These are phyloP conservation scores for Hypoxylon cercidicola DNA, from an alignment of 495 filamentous ascomycete species.

Conservation along the genomic window DNA sequence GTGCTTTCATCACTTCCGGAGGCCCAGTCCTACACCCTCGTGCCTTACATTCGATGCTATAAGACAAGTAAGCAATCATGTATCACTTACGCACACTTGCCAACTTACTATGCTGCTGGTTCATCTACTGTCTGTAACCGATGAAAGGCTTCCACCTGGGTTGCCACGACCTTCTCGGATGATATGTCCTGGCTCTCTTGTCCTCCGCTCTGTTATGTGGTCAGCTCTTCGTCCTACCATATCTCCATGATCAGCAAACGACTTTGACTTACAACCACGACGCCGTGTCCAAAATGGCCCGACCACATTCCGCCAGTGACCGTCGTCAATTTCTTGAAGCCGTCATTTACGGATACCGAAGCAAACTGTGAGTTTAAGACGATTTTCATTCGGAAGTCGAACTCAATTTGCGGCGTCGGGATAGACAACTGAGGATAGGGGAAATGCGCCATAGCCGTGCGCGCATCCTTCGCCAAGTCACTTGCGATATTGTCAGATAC, in stretches of 20 bases:
- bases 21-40: constrained; percentile 68
- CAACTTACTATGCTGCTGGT: constrained; percentile 61
- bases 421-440: constrained; percentile 42
- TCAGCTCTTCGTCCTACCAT: constrained; percentile 1
- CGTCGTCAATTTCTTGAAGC: constrained; percentile 67
- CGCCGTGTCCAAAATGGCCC: constrained; percentile 68
- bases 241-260: neutral
- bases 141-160: constrained; percentile 64
- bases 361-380: constrained; percentile 66
- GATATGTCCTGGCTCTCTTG: constrained; percentile 56
- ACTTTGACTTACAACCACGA: constrained; percentile 62
- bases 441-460: constrained; percentile 29
- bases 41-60: constrained; percentile 64
- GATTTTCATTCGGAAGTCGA: constrained; percentile 72
- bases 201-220: constrained; percentile 59
- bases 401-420: constrained; percentile 59
- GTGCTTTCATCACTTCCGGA: constrained; percentile 67
- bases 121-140: constrained; percentile 68
- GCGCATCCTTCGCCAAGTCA: constrained; percentile 16
- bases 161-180: constrained; percentile 64
- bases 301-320: constrained; percentile 69
- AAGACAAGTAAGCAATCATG: constrained; percentile 8
- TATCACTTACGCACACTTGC: neutral
- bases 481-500: constrained; percentile 31
- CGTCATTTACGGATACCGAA: constrained; percentile 59